These are phyloP conservation scores for Castanea mollissima DNA, from an alignment of 306 rosid species.

Conservation along the genomic window DNA sequence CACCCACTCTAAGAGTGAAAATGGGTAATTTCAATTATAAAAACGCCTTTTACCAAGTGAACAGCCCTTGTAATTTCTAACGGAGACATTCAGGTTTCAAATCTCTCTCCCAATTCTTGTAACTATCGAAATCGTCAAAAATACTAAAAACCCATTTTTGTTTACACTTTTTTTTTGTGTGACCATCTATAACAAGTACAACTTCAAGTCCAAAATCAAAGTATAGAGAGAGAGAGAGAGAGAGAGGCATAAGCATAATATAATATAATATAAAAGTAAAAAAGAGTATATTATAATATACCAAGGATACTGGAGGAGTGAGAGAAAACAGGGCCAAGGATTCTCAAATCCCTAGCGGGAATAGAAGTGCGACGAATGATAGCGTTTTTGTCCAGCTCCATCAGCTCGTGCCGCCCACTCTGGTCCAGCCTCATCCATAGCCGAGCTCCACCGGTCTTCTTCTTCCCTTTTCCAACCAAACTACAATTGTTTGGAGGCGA, in stretches of 20 bases:
- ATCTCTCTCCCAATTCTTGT: too few relatives aligned
- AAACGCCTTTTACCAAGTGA: too few relatives aligned
- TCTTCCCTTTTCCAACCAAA: constrained; percentile 57
- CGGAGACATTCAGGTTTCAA: too few relatives aligned
- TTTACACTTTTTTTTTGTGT: too few relatives aligned
- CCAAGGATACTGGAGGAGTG: constrained; percentile 94
- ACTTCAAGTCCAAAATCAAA: neutral
- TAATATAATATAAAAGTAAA: constrained; percentile 6
- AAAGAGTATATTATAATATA: neutral
- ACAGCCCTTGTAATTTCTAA: too few relatives aligned
- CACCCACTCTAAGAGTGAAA: too few relatives aligned
- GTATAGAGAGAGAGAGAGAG: too few relatives aligned
- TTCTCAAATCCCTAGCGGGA: constrained; percentile 86
- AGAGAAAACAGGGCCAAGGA: constrained; percentile 92
- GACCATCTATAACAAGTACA: neutral
- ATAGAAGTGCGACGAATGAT: constrained; percentile 73
- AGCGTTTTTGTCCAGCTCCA: constrained; percentile 78
- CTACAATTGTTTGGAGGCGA: constrained; percentile 30
- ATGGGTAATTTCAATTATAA: too few relatives aligned
- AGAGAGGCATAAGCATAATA: constrained; percentile 5
- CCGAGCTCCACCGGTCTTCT: constrained; percentile 80
- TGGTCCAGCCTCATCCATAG: constrained; percentile 89
- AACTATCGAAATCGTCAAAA: too few relatives aligned
- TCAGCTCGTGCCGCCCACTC: constrained; percentile 70
- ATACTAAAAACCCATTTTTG: too few relatives aligned